Evolutionary conservation across 2,329 filamentous ascomycete genomes (phyloP), one percentile per base, ranked within the genome.

Genomic region (Colletotrichum sojae): DNA sequence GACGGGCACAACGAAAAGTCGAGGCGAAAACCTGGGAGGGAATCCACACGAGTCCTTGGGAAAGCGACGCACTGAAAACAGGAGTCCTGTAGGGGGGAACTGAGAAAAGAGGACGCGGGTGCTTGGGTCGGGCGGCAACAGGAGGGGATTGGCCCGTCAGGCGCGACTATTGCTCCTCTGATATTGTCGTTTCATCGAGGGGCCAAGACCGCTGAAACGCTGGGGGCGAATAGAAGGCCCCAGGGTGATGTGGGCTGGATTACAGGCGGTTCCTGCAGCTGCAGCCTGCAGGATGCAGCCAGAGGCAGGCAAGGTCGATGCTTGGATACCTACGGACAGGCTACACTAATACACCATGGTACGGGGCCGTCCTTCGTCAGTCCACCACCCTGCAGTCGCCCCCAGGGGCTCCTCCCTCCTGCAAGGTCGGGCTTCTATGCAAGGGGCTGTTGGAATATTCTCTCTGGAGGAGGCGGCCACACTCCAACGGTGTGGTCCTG

Each of bases 141-240:
- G 27, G 55, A 69, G 62, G 69, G 60, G 59, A 69, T 63, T 71
- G 69, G 65, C 56, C 65, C 69, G 69, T 67, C 57, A 66, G 62
- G 51, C 55, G 64, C 56, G 65, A 46, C 59, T 52, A 68, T 31
- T 71, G 59, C 65, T 68, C 55, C 45, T 63, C 56, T 64, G 45
- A 22, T 48, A 43, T 46, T 71, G 48, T 61, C 60, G 69, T 71
- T 71, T 71, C 69, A 71, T 71, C 65, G 51, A 71, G 65, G 64
- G 59, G 65, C 65, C 51, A 56, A 71, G 60, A 55, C 46, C 48
- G 59, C 64, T 69, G 69, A 71, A 71, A 71, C 69, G 60, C 59
- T 68, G 65, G 54, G 58, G 59, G 55, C 43, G 59, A 45, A 62
- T 45, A 61, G 51, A 60, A 54, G 55, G 60, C 52, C 25, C 55